Conservation (phyloP, 192 early-diverging fungal species). For the Coemansia sp. region DNA sequence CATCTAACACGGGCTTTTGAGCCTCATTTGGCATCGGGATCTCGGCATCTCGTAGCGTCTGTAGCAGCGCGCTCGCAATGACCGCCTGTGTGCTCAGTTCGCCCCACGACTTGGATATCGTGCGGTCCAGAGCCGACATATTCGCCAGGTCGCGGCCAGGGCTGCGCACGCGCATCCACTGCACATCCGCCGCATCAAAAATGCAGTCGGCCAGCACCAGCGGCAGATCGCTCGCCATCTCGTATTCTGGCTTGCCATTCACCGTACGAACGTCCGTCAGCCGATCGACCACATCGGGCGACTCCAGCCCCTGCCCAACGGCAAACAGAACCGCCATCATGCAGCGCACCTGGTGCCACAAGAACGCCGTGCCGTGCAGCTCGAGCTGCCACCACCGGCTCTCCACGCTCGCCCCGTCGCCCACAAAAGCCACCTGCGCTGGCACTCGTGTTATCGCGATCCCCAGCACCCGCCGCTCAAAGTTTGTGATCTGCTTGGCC, state of each 20-base stretch:
- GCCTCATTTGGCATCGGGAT: slow-evolving; percentile 5
- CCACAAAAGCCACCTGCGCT: slow-evolving; percentile 24
- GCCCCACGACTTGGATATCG: slow-evolving; percentile 23
- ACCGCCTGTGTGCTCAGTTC: slow-evolving; percentile 36
- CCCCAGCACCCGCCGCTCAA: slow-evolving; percentile 69
- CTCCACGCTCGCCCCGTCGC: slow-evolving; percentile 7
- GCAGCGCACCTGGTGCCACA: slow-evolving; percentile 98
- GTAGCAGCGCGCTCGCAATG: slow-evolving; percentile 37
- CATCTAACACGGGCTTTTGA: too few relatives aligned
- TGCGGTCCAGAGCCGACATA: slow-evolving; percentile 31
- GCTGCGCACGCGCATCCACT: slow-evolving; percentile 59
- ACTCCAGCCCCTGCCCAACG: slow-evolving; percentile 79
- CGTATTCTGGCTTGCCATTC: slow-evolving; percentile 80
- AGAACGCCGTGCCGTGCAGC: slow-evolving; percentile 83
- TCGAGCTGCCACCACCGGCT: slow-evolving; percentile 60
- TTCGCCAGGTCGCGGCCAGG: slow-evolving; percentile 17
- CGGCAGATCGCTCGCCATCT: slow-evolving; percentile 88
- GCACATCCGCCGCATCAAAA: slow-evolving; percentile 56
- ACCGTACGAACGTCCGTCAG: slow-evolving; percentile 67
- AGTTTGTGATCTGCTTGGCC: slow-evolving; percentile 75
- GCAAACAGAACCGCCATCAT: slow-evolving; percentile 91
- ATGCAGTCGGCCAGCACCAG: slow-evolving; percentile 87
- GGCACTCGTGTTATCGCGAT: slow-evolving; percentile 59
- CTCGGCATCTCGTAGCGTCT: slow-evolving; percentile 21
- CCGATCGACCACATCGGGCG: slow-evolving; percentile 63